A percentile compares a stretch with the other conserved stretches of the same genome.
phyloP scores from a whole-genome alignment of 495 filamentous ascomycete genomes.

The Penicillium macrosclerotiorum region DNA sequence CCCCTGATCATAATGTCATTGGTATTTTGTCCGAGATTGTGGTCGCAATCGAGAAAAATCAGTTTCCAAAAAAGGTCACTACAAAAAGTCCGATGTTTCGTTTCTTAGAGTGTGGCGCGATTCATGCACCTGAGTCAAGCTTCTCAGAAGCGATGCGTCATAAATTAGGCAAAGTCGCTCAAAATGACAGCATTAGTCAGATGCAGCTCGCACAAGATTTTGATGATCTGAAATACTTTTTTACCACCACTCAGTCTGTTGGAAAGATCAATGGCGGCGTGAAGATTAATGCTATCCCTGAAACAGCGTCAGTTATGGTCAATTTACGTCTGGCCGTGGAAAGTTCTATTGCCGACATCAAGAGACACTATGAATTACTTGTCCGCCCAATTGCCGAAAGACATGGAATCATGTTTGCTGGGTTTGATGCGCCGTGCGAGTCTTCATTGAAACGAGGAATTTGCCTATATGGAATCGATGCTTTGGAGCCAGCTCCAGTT shows the following conservation, averaged over 20 bases:
- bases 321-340: slow-evolving; percentile 58
- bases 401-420: slow-evolving; percentile 51
- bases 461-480: slow-evolving; percentile 8
- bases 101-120: slow-evolving; percentile 12
- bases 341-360: slow-evolving; percentile 11
- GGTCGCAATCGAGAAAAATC: slow-evolving; percentile 50
- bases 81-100: slow-evolving; percentile 13
- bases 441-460: slow-evolving; percentile 33
- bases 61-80: slow-evolving; percentile 33
- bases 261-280: slow-evolving; percentile 56
- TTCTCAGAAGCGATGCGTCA: slow-evolving; percentile 6
- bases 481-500: slow-evolving; percentile 50
- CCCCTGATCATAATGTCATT: slow-evolving; percentile 59
- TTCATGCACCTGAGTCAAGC: slow-evolving; percentile 10
- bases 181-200: neutral
- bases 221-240: slow-evolving; percentile 9
- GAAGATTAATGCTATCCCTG: slow-evolving; percentile 60
- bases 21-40: slow-evolving; percentile 59
- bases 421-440: slow-evolving; percentile 36
- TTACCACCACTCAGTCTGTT: slow-evolving; percentile 29
- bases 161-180: slow-evolving; percentile 1
- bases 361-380: slow-evolving; percentile 41
- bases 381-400: slow-evolving; percentile 48
- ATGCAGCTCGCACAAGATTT: slow-evolving; percentile 4
- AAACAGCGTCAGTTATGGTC: slow-evolving; percentile 47